Percentiles rank a stretch among this genome's conserved stretches.
These are phyloP conservation scores for Xylariaceae sp. DNA, from an alignment of 2,329 filamentous ascomycete species.

Conservation along the genomic window DNA sequence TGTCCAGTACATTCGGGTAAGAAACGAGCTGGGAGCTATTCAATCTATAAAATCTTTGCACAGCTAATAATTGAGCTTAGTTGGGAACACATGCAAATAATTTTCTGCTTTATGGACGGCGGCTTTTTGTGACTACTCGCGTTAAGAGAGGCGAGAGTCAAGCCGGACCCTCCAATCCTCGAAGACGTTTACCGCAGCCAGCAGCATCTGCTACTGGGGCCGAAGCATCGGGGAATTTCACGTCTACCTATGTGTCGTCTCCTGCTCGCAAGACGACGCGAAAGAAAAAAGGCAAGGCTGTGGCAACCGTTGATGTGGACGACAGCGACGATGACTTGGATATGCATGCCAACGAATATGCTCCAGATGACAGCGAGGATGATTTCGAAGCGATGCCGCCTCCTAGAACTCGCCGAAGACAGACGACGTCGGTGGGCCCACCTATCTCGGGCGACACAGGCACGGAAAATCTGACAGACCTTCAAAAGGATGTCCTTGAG, in stretches of 20 bases:
- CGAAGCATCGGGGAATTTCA: conserved; percentile 23
- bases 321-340: conserved; percentile 36
- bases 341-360: conserved; percentile 41
- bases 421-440: conserved; percentile 43
- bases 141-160: conserved; percentile 34
- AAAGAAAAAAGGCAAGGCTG: conserved; percentile 34
- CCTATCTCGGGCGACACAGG: conserved; percentile 59
- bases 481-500: conserved; percentile 61
- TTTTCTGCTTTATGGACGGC: conserved; percentile 43
- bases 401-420: conserved; percentile 33
- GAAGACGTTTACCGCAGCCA: conserved; percentile 36
- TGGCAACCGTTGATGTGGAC: conserved; percentile 32
- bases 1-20: conserved; percentile 67
- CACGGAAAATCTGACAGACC: conserved; percentile 44
- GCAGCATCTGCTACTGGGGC: conserved; percentile 28
- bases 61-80: conserved; percentile 29
- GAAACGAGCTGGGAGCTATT: conserved; percentile 17
- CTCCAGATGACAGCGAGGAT: conserved; percentile 39
- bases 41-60: background rate
- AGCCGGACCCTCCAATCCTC: conserved; percentile 29
- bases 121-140: conserved; percentile 39
- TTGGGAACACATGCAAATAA: conserved; percentile 38
- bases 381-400: conserved; percentile 42
- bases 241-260: conserved; percentile 51
- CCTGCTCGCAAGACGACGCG: conserved; percentile 39